Evolutionary conservation across 768 basidiomycete species (phyloP).

Genomic region (Mycena olivaceomarginata): DNA sequence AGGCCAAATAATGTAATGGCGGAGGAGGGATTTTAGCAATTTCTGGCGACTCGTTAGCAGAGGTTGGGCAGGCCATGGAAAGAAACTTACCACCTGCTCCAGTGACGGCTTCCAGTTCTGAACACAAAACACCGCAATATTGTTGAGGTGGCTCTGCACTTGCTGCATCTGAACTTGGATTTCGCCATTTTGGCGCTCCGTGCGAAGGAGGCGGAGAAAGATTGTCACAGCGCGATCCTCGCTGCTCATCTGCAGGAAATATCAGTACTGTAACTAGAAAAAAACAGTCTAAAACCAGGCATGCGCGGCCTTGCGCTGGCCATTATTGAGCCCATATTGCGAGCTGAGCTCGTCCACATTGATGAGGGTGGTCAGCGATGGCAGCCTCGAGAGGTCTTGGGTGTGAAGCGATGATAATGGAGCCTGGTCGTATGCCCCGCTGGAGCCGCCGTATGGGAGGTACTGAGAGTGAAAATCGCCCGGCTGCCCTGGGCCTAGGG

Average conservation of each 20-base stretch:
- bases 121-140: not conserved
- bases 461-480: not conserved
- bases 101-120: constrained; percentile 6
- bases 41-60: not conserved
- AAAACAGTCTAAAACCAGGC: not conserved
- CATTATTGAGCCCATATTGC: not conserved
- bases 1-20: not conserved
- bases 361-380: not conserved
- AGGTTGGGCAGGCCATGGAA: not conserved
- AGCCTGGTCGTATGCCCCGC: not conserved
- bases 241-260: not conserved
- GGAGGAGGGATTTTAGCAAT: not conserved
- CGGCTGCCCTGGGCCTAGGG: not conserved
- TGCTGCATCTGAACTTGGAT: not conserved
- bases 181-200: not conserved
- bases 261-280: not conserved
- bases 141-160: not conserved
- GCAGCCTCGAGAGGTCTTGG: not conserved
- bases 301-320: not conserved
- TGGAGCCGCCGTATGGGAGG: not conserved
- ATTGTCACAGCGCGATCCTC: not conserved
- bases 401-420: not conserved
- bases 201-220: not conserved
- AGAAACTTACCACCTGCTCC: not conserved
- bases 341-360: constrained; percentile 2